phyloP scores from a whole-genome alignment of 257 asterid genomes.

The Penstemon newberryi region DNA sequence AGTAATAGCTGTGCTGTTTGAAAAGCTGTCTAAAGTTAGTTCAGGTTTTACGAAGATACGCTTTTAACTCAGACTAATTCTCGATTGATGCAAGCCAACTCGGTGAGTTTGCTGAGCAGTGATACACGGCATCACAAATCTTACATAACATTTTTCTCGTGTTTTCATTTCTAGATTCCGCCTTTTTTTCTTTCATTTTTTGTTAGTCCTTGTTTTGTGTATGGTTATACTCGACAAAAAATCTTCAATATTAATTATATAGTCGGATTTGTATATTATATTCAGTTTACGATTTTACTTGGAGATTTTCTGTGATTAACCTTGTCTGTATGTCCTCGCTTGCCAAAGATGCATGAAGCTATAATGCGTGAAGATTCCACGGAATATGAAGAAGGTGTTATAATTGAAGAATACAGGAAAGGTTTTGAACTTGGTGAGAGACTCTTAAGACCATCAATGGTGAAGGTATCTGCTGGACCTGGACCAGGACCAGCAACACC shows the following conservation, averaged over 20 bases:
- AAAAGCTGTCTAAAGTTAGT: constrained; percentile 54
- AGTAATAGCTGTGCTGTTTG: constrained; percentile 54
- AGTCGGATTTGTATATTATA: too few relatives aligned
- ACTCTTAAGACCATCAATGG: constrained; percentile 89
- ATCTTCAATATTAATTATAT: too few relatives aligned
- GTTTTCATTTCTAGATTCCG: too few relatives aligned
- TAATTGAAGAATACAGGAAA: constrained; percentile 71
- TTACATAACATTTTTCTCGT: constrained; percentile 15
- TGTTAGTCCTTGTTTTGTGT: too few relatives aligned
- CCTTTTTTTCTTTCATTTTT: too few relatives aligned
- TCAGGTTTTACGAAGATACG: constrained; percentile 61
- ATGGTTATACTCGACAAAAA: too few relatives aligned
- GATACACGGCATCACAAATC: constrained; percentile 35
- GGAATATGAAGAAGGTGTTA: constrained; percentile 65
- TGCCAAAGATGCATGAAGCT: constrained; percentile 78
- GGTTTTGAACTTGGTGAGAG: constrained; percentile 78
- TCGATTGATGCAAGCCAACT: constrained; percentile 60
- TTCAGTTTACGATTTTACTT: too few relatives aligned
- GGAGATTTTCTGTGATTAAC: constrained; percentile 22
- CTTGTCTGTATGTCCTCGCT: not conserved
- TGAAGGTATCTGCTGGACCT: constrained; percentile 88
- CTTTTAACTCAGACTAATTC: constrained; percentile 46
- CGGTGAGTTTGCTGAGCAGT: constrained; percentile 55
- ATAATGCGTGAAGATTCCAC: constrained; percentile 90
- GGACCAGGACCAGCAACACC: constrained; percentile 76